A percentile compares a stretch with the other conserved stretches of the same genome.
Conservation (phyloP, 768 basidiomycete genomes). For the Boletus subparvulus region DNA sequence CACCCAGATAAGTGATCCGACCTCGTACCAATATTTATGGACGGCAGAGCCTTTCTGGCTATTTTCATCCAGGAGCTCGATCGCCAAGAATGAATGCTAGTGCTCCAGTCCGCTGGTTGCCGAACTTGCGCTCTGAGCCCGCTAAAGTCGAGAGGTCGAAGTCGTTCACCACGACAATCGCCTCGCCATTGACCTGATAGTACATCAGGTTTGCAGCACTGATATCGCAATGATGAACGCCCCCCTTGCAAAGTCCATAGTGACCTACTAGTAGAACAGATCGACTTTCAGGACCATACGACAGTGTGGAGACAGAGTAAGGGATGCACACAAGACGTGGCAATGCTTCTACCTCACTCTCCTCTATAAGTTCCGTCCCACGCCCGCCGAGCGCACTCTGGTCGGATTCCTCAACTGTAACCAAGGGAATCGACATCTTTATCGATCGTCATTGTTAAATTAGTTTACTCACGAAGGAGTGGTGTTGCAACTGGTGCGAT, state of each 20-base stretch:
- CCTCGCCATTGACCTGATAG: background rate
- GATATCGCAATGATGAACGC: conserved; percentile 13
- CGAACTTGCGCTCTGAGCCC: background rate
- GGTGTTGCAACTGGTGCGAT: too few species aligned
- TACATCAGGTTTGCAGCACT: conserved; percentile 20
- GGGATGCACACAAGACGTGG: too few species aligned
- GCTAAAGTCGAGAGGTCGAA: conserved; percentile 9
- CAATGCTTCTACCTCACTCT: too few species aligned
- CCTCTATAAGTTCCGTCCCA: too few species aligned
- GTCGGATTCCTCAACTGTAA: too few species aligned
- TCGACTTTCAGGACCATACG: background rate
- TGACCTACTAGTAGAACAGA: conserved; percentile 9
- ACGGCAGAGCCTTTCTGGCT: background rate
- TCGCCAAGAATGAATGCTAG: conserved; percentile 18
- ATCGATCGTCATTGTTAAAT: too few species aligned
- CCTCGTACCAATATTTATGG: conserved; percentile 1
- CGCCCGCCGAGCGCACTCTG: too few species aligned
- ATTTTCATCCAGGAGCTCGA: background rate
- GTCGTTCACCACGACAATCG: conserved; percentile 12
- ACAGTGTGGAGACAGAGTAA: background rate
- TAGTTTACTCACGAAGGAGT: too few species aligned
- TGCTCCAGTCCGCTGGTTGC: conserved; percentile 12
- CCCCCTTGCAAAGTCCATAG: conserved; percentile 2
- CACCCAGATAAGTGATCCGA: conserved; percentile 5
- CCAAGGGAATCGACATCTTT: too few species aligned